phyloP scores from a whole-genome alignment of 2,329 filamentous ascomycete genomes.

The Dendryphion nanum region DNA sequence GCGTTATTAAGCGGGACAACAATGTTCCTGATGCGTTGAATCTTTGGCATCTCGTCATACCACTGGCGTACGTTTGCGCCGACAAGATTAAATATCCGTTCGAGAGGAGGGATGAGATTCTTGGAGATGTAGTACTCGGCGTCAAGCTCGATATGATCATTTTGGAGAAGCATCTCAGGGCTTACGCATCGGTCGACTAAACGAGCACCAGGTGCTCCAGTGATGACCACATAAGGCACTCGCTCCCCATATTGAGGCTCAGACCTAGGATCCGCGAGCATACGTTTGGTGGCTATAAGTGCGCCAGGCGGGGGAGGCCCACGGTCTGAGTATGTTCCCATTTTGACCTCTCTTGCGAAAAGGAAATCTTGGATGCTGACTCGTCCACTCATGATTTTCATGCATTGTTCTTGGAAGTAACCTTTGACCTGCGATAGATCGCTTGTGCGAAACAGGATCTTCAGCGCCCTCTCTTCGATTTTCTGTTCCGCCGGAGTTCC shows the following conservation, averaged over 20 bases:
- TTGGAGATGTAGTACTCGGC: constrained; percentile 97
- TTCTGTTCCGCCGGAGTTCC: constrained; percentile 95
- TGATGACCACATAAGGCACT: constrained; percentile 89
- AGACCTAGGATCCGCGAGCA: constrained; percentile 80
- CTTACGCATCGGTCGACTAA: constrained; percentile 88
- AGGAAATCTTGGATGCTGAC: constrained; percentile 95
- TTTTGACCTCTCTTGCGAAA: constrained; percentile 86
- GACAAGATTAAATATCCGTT: constrained; percentile 94
- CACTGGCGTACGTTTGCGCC: constrained; percentile 86
- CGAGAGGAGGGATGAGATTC: constrained; percentile 90
- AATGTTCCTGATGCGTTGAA: constrained; percentile 71
- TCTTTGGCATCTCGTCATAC: constrained; percentile 96
- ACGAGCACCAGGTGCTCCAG: constrained; percentile 80
- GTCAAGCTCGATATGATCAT: constrained; percentile 77
- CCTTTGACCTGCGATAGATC: constrained; percentile 85
- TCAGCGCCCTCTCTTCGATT: constrained; percentile 89
- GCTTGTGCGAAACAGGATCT: constrained; percentile 82
- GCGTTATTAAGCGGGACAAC: constrained; percentile 24
- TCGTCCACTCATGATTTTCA: constrained; percentile 85
- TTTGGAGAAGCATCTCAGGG: constrained; percentile 76
- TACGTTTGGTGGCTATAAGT: constrained; percentile 79
- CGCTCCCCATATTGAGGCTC: constrained; percentile 96
- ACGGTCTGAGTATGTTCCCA: constrained; percentile 83
- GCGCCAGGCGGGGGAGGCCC: constrained; percentile 82
- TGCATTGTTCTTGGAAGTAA: constrained; percentile 88